A percentile compares a stretch with the other conserved stretches of the same genome.
Conservation (phyloP, 768 basidiomycete species). For the Suillus sp. region DNA sequence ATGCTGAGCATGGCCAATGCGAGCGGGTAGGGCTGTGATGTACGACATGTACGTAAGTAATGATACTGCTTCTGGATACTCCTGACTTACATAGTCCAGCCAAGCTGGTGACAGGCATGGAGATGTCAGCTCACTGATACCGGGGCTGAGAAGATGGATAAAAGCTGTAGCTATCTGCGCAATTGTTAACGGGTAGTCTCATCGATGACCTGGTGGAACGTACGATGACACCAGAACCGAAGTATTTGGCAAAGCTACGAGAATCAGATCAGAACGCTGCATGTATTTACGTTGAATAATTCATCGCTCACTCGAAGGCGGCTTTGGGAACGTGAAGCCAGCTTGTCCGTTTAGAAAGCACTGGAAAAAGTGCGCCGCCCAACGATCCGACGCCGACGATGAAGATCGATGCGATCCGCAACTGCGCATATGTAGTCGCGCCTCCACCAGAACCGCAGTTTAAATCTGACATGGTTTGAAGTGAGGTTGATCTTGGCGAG, state of each 20-base stretch:
- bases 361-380: conserved; percentile 69
- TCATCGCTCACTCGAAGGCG: conserved; percentile 66
- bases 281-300: not conserved
- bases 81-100: conserved; percentile 65
- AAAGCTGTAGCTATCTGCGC: conserved; percentile 85
- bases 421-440: conserved; percentile 45
- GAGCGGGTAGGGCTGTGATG: conserved; percentile 72
- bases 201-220: conserved; percentile 28
- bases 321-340: conserved; percentile 41
- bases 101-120: conserved; percentile 72
- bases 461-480: conserved; percentile 25
- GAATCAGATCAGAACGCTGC: conserved; percentile 16
- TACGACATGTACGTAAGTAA: not conserved
- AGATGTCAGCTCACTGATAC: conserved; percentile 66
- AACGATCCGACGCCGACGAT: conserved; percentile 65
- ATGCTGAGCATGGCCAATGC: conserved; percentile 82
- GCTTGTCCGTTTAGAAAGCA: conserved; percentile 54
- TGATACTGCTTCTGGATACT: not conserved
- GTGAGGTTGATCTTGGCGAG: not conserved
- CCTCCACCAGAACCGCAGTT: conserved; percentile 57
- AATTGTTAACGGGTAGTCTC: conserved; percentile 8
- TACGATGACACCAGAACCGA: conserved; percentile 88
- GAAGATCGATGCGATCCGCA: conserved; percentile 76
- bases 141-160: conserved; percentile 81
- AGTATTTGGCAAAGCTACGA: conserved; percentile 80